Conservation (phyloP, 805 yeast genomes). For the Kazachstania martiniae region DNA sequence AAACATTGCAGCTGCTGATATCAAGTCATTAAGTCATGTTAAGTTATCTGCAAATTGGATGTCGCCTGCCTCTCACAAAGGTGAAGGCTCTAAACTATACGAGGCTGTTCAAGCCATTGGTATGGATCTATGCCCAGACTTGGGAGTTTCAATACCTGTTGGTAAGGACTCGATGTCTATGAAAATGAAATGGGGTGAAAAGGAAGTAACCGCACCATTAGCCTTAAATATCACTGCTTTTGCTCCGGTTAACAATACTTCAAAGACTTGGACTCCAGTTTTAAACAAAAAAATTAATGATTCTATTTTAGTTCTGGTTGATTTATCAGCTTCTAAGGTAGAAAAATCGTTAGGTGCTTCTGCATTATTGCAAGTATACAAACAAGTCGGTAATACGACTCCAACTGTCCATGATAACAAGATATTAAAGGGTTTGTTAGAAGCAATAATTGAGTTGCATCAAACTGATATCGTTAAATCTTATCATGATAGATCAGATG, state of each 20-base stretch:
- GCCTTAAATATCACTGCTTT: constrained; percentile 87
- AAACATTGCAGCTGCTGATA: constrained; percentile 83
- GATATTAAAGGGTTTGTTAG: constrained; percentile 58
- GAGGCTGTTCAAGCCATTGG: constrained; percentile 98
- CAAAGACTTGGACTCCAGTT: constrained; percentile 93
- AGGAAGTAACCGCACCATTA: constrained; percentile 92
- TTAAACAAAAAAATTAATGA: constrained; percentile 41
- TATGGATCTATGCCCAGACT: constrained; percentile 82
- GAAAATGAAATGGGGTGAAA: constrained; percentile 95
- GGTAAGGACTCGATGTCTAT: constrained; percentile 99
- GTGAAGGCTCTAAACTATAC: constrained; percentile 90
- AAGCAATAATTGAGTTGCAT: constrained; percentile 64
- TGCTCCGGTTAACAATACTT: constrained; percentile 74
- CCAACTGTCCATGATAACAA: constrained; percentile 72
- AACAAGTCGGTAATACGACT: constrained; percentile 69
- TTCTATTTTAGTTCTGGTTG: constrained; percentile 67
- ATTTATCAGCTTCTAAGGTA: constrained; percentile 47
- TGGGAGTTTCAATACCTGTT: constrained; percentile 89
- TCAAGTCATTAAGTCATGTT: constrained; percentile 59
- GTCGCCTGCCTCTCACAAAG: constrained; percentile 91
- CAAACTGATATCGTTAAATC: constrained; percentile 54
- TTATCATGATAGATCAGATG: constrained; percentile 94
- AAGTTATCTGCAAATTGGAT: constrained; percentile 97
- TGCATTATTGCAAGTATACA: constrained; percentile 87
- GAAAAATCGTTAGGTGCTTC: constrained; percentile 76